Conservation (phyloP, 805 yeast species). For the Alloascoidea africana region DNA sequence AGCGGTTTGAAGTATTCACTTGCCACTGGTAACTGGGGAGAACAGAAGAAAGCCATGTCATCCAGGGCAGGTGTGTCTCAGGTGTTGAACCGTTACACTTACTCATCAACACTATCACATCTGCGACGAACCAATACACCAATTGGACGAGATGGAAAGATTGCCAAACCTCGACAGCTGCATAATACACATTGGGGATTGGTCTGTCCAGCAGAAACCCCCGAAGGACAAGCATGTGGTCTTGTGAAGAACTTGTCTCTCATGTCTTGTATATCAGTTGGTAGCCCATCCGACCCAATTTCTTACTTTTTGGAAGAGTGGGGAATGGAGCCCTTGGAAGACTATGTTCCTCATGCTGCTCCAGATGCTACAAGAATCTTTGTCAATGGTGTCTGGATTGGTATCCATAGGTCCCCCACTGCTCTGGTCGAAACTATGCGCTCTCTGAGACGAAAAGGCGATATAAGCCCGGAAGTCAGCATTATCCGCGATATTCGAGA, state of each 20-base stretch:
- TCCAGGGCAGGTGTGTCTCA: conserved; percentile 99
- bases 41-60: conserved; percentile 97
- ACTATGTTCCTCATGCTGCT: conserved; percentile 83
- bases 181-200: conserved; percentile 99
- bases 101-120: conserved; percentile 96
- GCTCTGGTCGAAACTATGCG: conserved; percentile 81
- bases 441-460: conserved; percentile 86
- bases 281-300: conserved; percentile 93
- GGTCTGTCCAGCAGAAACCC: conserved; percentile 99
- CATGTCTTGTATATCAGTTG: conserved; percentile 97
- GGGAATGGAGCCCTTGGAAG: conserved; percentile 98
- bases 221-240: conserved; percentile 99
- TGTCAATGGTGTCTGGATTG: conserved; percentile 99
- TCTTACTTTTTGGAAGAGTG: conserved; percentile 89
- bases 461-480: conserved; percentile 90
- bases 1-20: conserved; percentile 94
- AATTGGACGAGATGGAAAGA: conserved; percentile 97
- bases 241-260: conserved; percentile 89
- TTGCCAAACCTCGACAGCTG: conserved; percentile 96
- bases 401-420: conserved; percentile 96
- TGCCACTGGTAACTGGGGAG: conserved; percentile 99
- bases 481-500: conserved; percentile 95
- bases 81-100: conserved; percentile 93
- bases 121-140: conserved; percentile 98
- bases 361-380: conserved; percentile 89